A percentile compares a stretch with the other conserved stretches of the same genome.
These are phyloP conservation scores for Lachancea mirantina DNA, from an alignment of 805 yeast species.

Conservation along the genomic window DNA sequence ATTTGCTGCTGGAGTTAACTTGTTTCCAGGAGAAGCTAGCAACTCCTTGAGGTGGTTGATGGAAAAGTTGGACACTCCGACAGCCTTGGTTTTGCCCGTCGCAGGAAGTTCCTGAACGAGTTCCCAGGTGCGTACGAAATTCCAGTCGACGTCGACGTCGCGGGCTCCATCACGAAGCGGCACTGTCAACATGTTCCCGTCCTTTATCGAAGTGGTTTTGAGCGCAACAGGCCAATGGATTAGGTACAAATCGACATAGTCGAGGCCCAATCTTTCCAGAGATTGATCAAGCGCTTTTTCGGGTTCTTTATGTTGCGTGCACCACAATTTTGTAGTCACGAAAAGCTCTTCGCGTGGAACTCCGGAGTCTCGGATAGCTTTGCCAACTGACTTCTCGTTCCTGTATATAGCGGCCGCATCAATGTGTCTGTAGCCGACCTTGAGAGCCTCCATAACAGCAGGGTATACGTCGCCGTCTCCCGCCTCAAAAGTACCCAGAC, in stretches of 20 bases:
- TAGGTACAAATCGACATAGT: conserved; percentile 71
- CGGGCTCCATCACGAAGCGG: conserved; percentile 35
- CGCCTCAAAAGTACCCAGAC: conserved; percentile 70
- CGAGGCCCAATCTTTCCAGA: conserved; percentile 55
- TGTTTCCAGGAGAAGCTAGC: conserved; percentile 43
- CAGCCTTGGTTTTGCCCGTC: conserved; percentile 48
- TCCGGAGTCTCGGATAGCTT: conserved; percentile 49
- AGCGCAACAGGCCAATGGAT: conserved; percentile 77
- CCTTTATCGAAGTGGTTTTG: conserved; percentile 35
- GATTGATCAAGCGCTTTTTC: conserved; percentile 50
- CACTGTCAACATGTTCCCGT: conserved; percentile 26
- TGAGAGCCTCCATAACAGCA: conserved; percentile 54
- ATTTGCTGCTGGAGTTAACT: conserved; percentile 56
- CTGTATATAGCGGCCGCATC: conserved; percentile 68
- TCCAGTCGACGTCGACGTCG: conserved; percentile 36
- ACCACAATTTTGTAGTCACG: conserved; percentile 67
- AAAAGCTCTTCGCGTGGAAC: conserved; percentile 59
- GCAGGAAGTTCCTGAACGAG: conserved; percentile 52
- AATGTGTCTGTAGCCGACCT: conserved; percentile 65
- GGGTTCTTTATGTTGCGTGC: conserved; percentile 43
- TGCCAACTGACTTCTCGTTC: conserved; percentile 61
- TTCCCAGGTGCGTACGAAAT: conserved; percentile 53
- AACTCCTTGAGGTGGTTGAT: conserved; percentile 44
- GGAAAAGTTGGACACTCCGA: conserved; percentile 75
- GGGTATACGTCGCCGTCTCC: conserved; percentile 47